Evolutionary conservation across 768 basidiomycete genomes (phyloP).

Genomic region (Fomitopsis serialis): DNA sequence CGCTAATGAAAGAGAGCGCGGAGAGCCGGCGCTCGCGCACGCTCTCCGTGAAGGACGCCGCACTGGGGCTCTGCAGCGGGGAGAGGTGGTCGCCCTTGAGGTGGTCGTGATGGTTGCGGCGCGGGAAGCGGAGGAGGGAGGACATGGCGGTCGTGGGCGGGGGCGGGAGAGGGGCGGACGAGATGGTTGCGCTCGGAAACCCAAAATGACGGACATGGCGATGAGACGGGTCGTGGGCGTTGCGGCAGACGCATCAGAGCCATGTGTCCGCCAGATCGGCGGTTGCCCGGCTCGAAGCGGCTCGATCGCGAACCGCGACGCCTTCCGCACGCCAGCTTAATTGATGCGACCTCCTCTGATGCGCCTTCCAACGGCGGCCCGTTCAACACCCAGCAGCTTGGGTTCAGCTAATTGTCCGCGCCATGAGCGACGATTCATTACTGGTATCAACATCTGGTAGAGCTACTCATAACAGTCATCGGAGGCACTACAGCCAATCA

Average conservation of each 20-base stretch:
- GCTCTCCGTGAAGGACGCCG: not conserved
- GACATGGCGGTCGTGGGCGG: not conserved
- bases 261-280: not conserved
- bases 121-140: not conserved
- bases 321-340: too few species aligned
- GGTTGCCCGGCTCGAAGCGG: too few species aligned
- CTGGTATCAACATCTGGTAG: too few species aligned
- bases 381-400: too few species aligned
- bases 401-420: too few species aligned
- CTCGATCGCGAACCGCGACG: too few species aligned
- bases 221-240: not conserved
- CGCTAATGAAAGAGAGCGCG: constrained; percentile 1
- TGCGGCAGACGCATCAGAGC: not conserved
- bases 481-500: too few species aligned
- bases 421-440: too few species aligned
- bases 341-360: too few species aligned
- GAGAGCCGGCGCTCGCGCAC: not conserved
- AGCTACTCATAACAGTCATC: too few species aligned
- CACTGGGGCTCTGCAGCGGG: not conserved
- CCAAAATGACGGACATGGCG: not conserved
- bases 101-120: not conserved
- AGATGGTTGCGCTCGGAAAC: not conserved
- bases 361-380: too few species aligned
- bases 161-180: not conserved
- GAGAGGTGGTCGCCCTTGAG: not conserved